Percentiles rank a stretch among this genome's conserved stretches.
These are phyloP conservation scores for Monilinia fructigena DNA, from an alignment of 2,329 filamentous ascomycete species.

Conservation along the genomic window DNA sequence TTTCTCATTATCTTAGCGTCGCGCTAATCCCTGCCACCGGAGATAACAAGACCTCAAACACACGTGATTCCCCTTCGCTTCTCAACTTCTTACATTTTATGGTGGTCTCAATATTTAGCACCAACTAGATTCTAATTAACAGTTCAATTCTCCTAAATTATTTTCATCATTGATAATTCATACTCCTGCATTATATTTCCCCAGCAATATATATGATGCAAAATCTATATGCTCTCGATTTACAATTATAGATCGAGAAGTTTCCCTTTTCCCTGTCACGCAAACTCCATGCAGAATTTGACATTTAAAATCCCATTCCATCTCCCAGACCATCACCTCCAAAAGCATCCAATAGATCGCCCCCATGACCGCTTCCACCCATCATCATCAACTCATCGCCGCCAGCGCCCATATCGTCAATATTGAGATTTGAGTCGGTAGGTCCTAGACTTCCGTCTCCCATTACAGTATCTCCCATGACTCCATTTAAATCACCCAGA, in stretches of 20 bases:
- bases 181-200: background rate
- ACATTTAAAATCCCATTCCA: slow-evolving; percentile 31
- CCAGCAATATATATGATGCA: background rate
- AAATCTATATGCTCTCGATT: slow-evolving; percentile 1
- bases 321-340: slow-evolving; percentile 28
- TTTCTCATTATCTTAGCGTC: slow-evolving; percentile 26
- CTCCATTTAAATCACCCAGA: slow-evolving; percentile 24
- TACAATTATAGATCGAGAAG: background rate
- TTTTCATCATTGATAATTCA: background rate
- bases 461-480: slow-evolving; percentile 26
- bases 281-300: background rate
- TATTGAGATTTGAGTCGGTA: slow-evolving; percentile 22
- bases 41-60: background rate
- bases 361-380: slow-evolving; percentile 23
- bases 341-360: slow-evolving; percentile 27
- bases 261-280: background rate
- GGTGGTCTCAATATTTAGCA: background rate
- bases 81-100: background rate
- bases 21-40: slow-evolving; percentile 7
- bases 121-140: background rate
- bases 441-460: slow-evolving; percentile 26
- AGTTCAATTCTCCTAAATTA: background rate
- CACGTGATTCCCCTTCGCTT: slow-evolving; percentile 1
- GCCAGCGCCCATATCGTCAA: slow-evolving; percentile 18
- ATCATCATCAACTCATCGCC: slow-evolving; percentile 32